Base-by-base conservation (phyloP, 106 monocot genomes). In the Dendrobium nobile region DNA sequence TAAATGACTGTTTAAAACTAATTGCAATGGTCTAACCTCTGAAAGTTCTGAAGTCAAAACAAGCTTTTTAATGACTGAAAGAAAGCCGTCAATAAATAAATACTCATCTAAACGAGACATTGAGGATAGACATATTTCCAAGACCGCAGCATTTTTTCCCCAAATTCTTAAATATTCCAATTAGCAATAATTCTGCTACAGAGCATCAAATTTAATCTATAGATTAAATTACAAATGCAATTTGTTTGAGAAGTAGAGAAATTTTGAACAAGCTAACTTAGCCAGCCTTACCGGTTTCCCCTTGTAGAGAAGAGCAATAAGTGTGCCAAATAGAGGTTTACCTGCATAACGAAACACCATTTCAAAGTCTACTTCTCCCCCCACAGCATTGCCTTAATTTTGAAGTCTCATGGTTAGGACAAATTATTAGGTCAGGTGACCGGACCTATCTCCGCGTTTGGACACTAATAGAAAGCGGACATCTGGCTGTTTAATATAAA, bases 321-420 rank as follows among this genome's bases (percentile, higher is more conserved):
- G 93, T 31, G 95, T 99, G 33, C 99, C 99, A 85, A 99, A 99
- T 75, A 99, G 77, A 73, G 99, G 95, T 55, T 99, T 99, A 9
- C 99, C 99, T 99, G 82, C 82, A 87, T 73, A 79, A 75, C 22
- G 64, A 65, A 81, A 75, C 19, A 56, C 37, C 1, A 20, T 47
- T 47, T 27, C 19, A 41, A 51, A 48, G 48, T 4, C 1, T 44
- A 15, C 7, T 74, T 43, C 20, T 74, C 20, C 0, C 0, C 19
- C 20, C 20, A 7, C 43, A 74, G 18, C n/a, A 0, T 43, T 74
- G 19, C 19, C 5, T 4, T 9, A 48, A 10, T 41, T 47, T 76
- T 15, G 9, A 76, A 37, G 13, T 1, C 42, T 43, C 41, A 43
- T 5, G 31, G 28, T 28, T 28, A 28, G 28, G 28, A 1, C 28